Conservation (phyloP, 208 protist genomes). For the Balamuthia mandrillaris region DNA sequence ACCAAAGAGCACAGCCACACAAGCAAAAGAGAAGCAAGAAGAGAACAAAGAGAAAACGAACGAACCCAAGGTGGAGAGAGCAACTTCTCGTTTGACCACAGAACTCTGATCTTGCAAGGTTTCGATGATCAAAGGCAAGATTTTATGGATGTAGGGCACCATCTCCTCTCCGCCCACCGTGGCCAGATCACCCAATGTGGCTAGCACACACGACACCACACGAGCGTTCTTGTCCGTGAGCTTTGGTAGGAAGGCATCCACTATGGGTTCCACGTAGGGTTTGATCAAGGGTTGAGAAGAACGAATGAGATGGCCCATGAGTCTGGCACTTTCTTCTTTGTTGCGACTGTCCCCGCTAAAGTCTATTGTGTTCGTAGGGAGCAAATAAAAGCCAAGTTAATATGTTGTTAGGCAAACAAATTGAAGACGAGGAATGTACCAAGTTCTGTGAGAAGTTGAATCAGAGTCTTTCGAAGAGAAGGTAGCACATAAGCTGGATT, state of each 20-base stretch:
- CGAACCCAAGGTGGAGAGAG: slow-evolving; percentile 63
- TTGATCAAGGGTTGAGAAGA: slow-evolving; percentile 68
- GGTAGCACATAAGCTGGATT: slow-evolving; percentile 86
- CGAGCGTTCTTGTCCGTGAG: slow-evolving; percentile 41
- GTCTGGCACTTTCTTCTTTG: slow-evolving; percentile 72
- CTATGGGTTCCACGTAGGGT: slow-evolving; percentile 76
- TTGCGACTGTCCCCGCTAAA: slow-evolving; percentile 52
- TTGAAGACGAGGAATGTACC: no score
- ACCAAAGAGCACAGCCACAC: not conserved
- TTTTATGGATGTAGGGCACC: slow-evolving; percentile 57
- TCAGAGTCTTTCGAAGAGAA: slow-evolving; percentile 77
- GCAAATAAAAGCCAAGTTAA: no score
- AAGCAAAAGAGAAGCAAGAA: no score
- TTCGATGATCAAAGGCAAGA: slow-evolving; percentile 78
- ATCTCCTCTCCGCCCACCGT: slow-evolving; percentile 66
- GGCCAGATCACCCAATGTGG: slow-evolving; percentile 72
- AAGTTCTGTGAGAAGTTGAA: slow-evolving; percentile 84
- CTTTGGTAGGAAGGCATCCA: slow-evolving; percentile 72
- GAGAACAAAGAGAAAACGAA: slow-evolving; percentile 55
- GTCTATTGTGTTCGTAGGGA: no score
- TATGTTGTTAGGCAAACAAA: no score
- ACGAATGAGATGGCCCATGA: slow-evolving; percentile 75
- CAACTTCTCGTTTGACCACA: slow-evolving; percentile 56
- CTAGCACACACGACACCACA: slow-evolving; percentile 54
- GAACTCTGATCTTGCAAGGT: slow-evolving; percentile 75